Percentiles rank a stretch among this genome's conserved stretches.
Evolutionary conservation across 192 early-diverging fungal species (phyloP).

Genomic region (Thoreauomyces humboldtii): DNA sequence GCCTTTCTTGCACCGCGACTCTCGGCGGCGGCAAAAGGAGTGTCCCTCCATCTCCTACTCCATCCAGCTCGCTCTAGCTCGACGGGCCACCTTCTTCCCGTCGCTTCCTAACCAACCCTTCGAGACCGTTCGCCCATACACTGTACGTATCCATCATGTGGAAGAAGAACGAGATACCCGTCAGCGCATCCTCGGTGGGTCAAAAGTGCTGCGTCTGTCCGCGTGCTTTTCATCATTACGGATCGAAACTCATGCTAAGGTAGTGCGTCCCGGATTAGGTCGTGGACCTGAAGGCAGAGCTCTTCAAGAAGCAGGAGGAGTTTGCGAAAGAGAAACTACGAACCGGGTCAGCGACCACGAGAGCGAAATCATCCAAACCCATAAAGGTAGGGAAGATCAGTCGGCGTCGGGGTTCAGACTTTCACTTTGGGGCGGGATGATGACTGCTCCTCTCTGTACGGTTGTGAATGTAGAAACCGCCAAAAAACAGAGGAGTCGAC

Average conservation of each 20-base stretch:
- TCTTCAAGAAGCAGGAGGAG: constrained; percentile 34
- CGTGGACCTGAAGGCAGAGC: constrained; percentile 47
- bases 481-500: constrained; percentile 50
- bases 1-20: too few species aligned
- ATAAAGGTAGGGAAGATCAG: constrained; percentile 29
- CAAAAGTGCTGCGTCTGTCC: too few species aligned
- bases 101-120: too few species aligned
- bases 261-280: constrained; percentile 15
- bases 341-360: constrained; percentile 4
- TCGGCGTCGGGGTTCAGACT: not conserved
- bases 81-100: too few species aligned
- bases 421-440: too few species aligned
- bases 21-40: too few species aligned
- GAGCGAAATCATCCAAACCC: constrained; percentile 22
- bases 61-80: too few species aligned
- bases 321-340: constrained; percentile 30
- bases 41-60: too few species aligned
- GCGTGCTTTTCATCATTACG: not conserved
- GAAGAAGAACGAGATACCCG: constrained; percentile 30
- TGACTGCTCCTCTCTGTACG: too few species aligned
- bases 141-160: too few species aligned
- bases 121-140: too few species aligned
- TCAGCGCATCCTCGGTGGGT: constrained; percentile 31
- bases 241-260: too few species aligned
- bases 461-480: constrained; percentile 29